Evolutionary conservation across 768 basidiomycete genomes (phyloP).

Genomic region (Lactarius sanguifluus): DNA sequence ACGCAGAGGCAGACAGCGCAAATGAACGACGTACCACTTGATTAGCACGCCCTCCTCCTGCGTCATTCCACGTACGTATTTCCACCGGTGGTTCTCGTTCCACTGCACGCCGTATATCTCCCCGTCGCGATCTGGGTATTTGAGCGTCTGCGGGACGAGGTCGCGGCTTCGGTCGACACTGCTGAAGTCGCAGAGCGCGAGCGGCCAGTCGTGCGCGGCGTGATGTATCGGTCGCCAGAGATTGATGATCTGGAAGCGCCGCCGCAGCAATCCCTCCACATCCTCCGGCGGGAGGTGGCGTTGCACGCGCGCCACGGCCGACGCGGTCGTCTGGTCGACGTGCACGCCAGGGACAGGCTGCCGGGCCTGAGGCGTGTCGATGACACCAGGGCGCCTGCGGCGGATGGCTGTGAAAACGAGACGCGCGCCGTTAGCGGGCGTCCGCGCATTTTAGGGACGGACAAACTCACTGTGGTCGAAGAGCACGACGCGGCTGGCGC

Average conservation of each 20-base stretch:
- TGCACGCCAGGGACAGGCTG: conserved; percentile 46
- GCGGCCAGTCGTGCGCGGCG: conserved; percentile 48
- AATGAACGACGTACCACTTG: conserved; percentile 41
- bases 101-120: conserved; percentile 44
- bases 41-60: conserved; percentile 49
- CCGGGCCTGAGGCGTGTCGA: conserved; percentile 42
- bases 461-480: conserved; percentile 60
- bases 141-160: conserved; percentile 40
- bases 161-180: conserved; percentile 42
- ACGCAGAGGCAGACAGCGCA: background rate
- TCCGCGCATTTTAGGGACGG: background rate
- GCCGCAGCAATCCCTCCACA: conserved; percentile 39
- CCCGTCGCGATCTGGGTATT: conserved; percentile 45
- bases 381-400: conserved; percentile 41
- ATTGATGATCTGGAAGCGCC: conserved; percentile 54
- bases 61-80: conserved; percentile 45
- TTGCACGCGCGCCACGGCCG: conserved; percentile 44
- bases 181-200: conserved; percentile 49
- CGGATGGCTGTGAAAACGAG: conserved; percentile 41
- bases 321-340: conserved; percentile 46
- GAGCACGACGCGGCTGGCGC: conserved; percentile 56
- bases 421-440: background rate
- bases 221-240: conserved; percentile 53
- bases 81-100: conserved; percentile 45
- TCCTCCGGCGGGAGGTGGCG: conserved; percentile 45